These are phyloP conservation scores for Globisporangium carolinianum DNA, from an alignment of 352 stramenopile species.

Conservation along the genomic window DNA sequence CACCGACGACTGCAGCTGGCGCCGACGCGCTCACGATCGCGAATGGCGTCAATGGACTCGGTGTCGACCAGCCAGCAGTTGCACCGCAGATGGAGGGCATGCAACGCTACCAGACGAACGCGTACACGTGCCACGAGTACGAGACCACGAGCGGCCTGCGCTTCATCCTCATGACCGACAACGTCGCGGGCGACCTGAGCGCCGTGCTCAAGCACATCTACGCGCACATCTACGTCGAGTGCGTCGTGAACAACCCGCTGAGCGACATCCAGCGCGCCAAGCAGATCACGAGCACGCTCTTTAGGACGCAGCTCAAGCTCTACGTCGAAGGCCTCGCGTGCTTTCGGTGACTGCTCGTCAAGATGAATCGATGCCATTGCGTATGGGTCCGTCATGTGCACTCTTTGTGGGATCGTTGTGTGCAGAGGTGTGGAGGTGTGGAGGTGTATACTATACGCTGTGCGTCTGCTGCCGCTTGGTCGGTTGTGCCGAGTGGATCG, in stretches of 20 bases:
- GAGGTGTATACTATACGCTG: neutral
- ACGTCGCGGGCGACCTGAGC: slow-evolving; percentile 75
- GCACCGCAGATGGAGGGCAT: slow-evolving; percentile 36
- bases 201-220: slow-evolving; percentile 85
- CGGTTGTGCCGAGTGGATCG: neutral
- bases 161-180: slow-evolving; percentile 91
- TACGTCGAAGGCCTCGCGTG: slow-evolving; percentile 72
- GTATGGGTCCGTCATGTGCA: too few relatives aligned
- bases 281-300: slow-evolving; percentile 72
- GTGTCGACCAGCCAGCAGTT: slow-evolving; percentile 10
- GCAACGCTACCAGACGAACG: slow-evolving; percentile 81
- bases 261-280: slow-evolving; percentile 70
- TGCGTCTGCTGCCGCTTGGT: neutral
- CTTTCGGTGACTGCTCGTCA: slow-evolving; percentile 36
- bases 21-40: slow-evolving; percentile 2
- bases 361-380: neutral
- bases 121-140: slow-evolving; percentile 90
- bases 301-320: slow-evolving; percentile 58
- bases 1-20: slow-evolving; percentile 23
- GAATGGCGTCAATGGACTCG: slow-evolving; percentile 13
- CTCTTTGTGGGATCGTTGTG: too few relatives aligned
- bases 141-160: slow-evolving; percentile 85
- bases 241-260: slow-evolving; percentile 87
- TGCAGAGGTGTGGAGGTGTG: too few relatives aligned
- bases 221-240: slow-evolving; percentile 85